Conservation (phyloP, 2,329 filamentous ascomycete genomes). For the Exserohilum rostratum region DNA sequence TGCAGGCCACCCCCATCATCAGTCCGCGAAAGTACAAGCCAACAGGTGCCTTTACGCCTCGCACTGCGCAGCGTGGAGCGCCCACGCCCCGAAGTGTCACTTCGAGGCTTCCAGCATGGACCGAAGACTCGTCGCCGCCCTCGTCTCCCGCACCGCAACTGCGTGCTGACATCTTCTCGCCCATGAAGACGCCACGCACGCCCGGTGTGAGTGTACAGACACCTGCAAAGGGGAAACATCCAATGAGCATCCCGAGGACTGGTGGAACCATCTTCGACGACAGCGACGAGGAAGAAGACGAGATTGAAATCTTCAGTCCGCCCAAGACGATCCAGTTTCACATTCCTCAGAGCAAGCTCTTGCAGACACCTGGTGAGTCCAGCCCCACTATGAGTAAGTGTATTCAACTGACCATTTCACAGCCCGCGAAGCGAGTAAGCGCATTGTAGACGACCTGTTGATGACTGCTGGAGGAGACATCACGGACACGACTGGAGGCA, state of each 20-base stretch:
- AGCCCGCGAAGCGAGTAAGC: conserved; percentile 80
- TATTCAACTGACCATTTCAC: conserved; percentile 6
- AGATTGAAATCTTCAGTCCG: conserved; percentile 70
- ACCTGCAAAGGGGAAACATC: conserved; percentile 57
- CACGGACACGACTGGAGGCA: conserved; percentile 53
- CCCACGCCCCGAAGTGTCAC: conserved; percentile 32
- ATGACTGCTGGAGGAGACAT: conserved; percentile 71
- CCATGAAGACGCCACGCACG: conserved; percentile 68
- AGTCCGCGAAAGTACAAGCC: conserved; percentile 59
- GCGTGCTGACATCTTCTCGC: conserved; percentile 84
- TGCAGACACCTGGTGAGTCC: conserved; percentile 78
- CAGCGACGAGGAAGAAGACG: conserved; percentile 68
- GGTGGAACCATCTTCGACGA: conserved; percentile 68
- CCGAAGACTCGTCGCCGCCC: conserved; percentile 55
- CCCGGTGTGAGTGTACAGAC: conserved; percentile 86
- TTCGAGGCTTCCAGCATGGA: conserved; percentile 33
- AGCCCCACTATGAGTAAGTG: fast-evolving
- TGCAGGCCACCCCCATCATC: conserved; percentile 90
- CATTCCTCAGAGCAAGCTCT: conserved; percentile 73
- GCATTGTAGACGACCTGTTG: conserved; percentile 81
- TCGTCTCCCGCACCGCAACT: conserved; percentile 76
- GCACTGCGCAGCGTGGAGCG: conserved; percentile 37
- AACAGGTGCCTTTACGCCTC: conserved; percentile 46
- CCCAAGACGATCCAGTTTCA: conserved; percentile 93
- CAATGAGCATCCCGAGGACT: conserved; percentile 58